These are phyloP conservation scores for Plantago coronopus DNA, from an alignment of 305 asterid genomes.

Conservation along the genomic window DNA sequence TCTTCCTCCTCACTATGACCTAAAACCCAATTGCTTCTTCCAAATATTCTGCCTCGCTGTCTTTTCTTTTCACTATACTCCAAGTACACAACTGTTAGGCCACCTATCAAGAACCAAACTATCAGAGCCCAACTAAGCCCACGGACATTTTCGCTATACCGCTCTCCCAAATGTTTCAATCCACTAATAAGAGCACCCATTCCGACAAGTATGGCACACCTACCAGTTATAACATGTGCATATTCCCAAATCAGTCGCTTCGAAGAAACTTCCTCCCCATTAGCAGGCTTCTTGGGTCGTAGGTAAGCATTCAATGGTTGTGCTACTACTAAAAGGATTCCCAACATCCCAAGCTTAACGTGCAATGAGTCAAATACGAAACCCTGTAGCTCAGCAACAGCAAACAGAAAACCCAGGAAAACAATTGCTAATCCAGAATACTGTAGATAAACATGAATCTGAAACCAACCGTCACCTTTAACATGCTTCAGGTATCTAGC, in stretches of 20 bases:
- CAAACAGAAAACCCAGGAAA: conserved; percentile 90
- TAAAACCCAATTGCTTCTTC: conserved; percentile 82
- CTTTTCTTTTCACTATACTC: conserved; percentile 61
- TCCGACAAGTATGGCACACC: conserved; percentile 69
- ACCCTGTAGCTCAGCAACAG: conserved; percentile 95
- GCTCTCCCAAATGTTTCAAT: conserved; percentile 87
- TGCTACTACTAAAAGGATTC: conserved; percentile 57
- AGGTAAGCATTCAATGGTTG: conserved; percentile 86
- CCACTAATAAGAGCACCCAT: conserved; percentile 78
- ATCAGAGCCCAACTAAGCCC: conserved; percentile 82
- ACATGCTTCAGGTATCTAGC: conserved; percentile 88
- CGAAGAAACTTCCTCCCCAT: conserved; percentile 47
- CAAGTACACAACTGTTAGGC: conserved; percentile 50
- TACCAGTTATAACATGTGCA: conserved; percentile 61
- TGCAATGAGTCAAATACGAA: conserved; percentile 59
- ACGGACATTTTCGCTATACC: conserved; percentile 64
- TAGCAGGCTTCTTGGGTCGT: conserved; percentile 69
- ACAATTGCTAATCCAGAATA: conserved; percentile 84
- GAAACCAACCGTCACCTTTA: conserved; percentile 86
- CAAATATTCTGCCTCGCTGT: conserved; percentile 39
- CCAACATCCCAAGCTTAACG: conserved; percentile 81
- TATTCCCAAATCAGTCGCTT: conserved; percentile 70
- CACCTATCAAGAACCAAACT: conserved; percentile 71
- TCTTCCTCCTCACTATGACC: conserved; percentile 65
- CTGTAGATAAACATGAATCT: conserved; percentile 81